Percentiles rank a stretch among this genome's conserved stretches.
These are phyloP conservation scores for Solidago caesia DNA, from an alignment of 129 eudicot species.

Conservation along the genomic window DNA sequence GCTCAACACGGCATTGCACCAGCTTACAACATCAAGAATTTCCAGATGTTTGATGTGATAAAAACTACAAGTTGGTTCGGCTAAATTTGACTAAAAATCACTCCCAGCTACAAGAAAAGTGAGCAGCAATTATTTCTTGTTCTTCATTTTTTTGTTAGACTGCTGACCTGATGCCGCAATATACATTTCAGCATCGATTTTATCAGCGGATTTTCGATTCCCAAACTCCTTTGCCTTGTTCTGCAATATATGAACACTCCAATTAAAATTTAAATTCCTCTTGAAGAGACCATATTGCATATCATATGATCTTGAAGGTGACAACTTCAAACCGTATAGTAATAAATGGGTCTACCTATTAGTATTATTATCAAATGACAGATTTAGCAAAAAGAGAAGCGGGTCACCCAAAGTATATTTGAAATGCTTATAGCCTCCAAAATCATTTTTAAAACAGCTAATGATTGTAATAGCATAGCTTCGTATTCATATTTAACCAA, in stretches of 20 bases:
- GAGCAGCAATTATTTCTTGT: slow-evolving; percentile 10
- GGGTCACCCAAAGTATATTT: too few relatives aligned
- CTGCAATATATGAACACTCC: slow-evolving; percentile 34
- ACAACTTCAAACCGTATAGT: neutral
- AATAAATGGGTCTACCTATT: neutral
- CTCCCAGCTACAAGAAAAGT: neutral
- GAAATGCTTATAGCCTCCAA: too few relatives aligned
- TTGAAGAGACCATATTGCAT: neutral
- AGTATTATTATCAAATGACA: too few relatives aligned
- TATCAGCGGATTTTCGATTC: slow-evolving; percentile 48
- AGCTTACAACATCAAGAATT: neutral
- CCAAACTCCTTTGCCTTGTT: slow-evolving; percentile 75
- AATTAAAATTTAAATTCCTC: too few relatives aligned
- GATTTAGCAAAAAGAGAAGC: too few relatives aligned
- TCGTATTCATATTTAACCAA: too few relatives aligned
- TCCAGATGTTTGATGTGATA: neutral
- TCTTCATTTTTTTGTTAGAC: slow-evolving; percentile 42
- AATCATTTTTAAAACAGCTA: too few relatives aligned
- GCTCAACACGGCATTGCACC: neutral
- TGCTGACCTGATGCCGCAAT: slow-evolving; percentile 52
- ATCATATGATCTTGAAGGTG: neutral
- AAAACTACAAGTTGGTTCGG: neutral
- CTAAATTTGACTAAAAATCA: too few relatives aligned
- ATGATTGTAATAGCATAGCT: too few relatives aligned
- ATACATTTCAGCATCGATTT: slow-evolving; percentile 53